A percentile compares a stretch with the other conserved stretches of the same genome.
Conservation (phyloP, 208 protist species). For the Acanthamoeba quina region DNA sequence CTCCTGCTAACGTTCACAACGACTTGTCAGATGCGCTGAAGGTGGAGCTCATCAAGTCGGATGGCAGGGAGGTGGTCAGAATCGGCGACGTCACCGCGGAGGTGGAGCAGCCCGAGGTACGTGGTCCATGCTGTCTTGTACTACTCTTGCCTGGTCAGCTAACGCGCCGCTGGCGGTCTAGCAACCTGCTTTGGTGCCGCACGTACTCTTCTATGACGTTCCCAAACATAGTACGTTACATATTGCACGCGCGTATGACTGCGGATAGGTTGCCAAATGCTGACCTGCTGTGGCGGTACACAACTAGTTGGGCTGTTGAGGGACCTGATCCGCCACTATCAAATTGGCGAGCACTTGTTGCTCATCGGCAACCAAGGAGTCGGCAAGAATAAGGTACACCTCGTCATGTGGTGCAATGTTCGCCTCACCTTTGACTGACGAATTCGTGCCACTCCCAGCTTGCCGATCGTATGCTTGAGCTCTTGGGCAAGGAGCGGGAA, state of each 20-base stretch:
- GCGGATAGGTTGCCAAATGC: neutral
- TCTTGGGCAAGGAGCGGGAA: slow-evolving; percentile 92
- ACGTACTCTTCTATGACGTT: slow-evolving; percentile 94
- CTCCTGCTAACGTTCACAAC: neutral
- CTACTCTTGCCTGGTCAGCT: neutral
- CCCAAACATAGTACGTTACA: slow-evolving; percentile 87
- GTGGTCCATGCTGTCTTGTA: neutral
- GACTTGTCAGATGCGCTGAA: slow-evolving; percentile 74
- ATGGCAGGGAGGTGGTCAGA: neutral
- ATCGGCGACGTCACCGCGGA: slow-evolving; percentile 57
- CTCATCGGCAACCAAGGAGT: slow-evolving; percentile 97
- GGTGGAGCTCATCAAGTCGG: slow-evolving; percentile 1
- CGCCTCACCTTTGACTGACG: neutral
- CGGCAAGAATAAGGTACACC: slow-evolving; percentile 96
- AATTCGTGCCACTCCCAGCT: neutral
- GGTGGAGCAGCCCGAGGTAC: slow-evolving; percentile 61
- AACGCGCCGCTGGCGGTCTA: neutral
- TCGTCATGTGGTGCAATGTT: neutral
- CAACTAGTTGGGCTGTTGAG: slow-evolving; percentile 88
- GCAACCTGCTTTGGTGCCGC: slow-evolving; percentile 93
- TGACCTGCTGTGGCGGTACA: neutral
- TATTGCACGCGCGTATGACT: neutral
- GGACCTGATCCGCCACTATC: slow-evolving; percentile 92
- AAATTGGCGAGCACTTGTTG: slow-evolving; percentile 90
- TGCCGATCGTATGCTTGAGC: slow-evolving; percentile 93